These are phyloP conservation scores for Neospora caninum DNA, from an alignment of 169 alveolate genomes.

Conservation along the genomic window DNA sequence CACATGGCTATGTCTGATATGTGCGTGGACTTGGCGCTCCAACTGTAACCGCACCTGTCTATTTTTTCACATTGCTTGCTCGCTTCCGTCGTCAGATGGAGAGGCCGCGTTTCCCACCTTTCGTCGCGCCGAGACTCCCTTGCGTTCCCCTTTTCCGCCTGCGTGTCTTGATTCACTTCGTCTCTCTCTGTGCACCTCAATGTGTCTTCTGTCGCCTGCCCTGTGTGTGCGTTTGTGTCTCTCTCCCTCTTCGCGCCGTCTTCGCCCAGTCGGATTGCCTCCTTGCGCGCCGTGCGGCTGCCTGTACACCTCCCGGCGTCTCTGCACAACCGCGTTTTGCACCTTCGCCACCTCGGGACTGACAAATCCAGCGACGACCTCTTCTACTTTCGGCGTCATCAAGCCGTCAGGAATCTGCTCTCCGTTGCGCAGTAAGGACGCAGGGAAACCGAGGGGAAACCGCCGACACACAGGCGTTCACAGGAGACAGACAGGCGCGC, in stretches of 20 bases:
- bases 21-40: no score
- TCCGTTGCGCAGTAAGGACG: slow-evolving; percentile 70
- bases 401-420: slow-evolving; percentile 74
- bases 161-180: no score
- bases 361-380: slow-evolving; percentile 78
- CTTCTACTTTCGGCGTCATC: slow-evolving; percentile 77
- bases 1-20: background rate
- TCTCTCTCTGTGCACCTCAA: background rate
- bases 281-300: slow-evolving; percentile 73
- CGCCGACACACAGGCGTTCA: background rate
- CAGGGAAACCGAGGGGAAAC: background rate
- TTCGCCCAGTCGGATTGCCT: slow-evolving; percentile 54
- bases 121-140: no score
- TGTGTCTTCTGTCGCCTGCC: background rate
- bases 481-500: no score
- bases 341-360: slow-evolving; percentile 81
- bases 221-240: background rate
- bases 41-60: no score
- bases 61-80: no score
- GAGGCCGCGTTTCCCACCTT: no score
- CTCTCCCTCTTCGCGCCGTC: background rate
- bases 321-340: slow-evolving; percentile 77
- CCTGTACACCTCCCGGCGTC: slow-evolving; percentile 80
- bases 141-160: no score
- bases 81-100: no score